A percentile compares a stretch with the other conserved stretches of the same genome.
These are phyloP conservation scores for Hortaea werneckii DNA, from an alignment of 2,329 filamentous ascomycete species.

Conservation along the genomic window DNA sequence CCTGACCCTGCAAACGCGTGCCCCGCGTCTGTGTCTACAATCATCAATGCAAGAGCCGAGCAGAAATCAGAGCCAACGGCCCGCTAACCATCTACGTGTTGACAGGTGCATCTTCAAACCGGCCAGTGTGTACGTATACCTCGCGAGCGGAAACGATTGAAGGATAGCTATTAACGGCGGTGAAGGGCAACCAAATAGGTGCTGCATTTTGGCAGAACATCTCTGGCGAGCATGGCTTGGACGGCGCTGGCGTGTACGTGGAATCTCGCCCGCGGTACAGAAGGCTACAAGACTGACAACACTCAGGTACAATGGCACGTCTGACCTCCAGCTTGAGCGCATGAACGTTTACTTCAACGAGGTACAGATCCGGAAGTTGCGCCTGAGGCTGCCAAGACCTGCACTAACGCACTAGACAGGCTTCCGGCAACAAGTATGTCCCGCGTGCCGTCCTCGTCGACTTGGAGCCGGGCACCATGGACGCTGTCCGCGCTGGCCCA, in stretches of 20 bases:
- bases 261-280: not conserved
- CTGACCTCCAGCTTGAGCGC: slow-evolving; percentile 97
- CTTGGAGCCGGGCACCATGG: slow-evolving; percentile 99
- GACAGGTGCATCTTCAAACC: slow-evolving; percentile 98
- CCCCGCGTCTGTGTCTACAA: slow-evolving; percentile 33
- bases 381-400: slow-evolving; percentile 3
- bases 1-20: slow-evolving; percentile 29
- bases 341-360: slow-evolving; percentile 99
- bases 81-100: slow-evolving; percentile 46
- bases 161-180: slow-evolving; percentile 19
- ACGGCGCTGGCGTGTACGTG: slow-evolving; percentile 88
- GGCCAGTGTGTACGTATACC: slow-evolving; percentile 82
- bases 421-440: slow-evolving; percentile 97
- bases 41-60: not conserved
- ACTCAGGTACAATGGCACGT: slow-evolving; percentile 86
- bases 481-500: slow-evolving; percentile 93
- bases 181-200: slow-evolving; percentile 99
- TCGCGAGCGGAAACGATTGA: not conserved
- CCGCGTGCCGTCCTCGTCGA: slow-evolving; percentile 98
- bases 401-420: slow-evolving; percentile 45
- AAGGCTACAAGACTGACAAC: slow-evolving; percentile 15
- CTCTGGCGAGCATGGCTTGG: slow-evolving; percentile 75
- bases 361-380: slow-evolving; percentile 35
- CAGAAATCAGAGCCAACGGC: not conserved
- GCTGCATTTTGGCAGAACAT: slow-evolving; percentile 85